These are phyloP conservation scores for Pythium plurisporium DNA, from an alignment of 352 stramenopile genomes.

Conservation along the genomic window DNA sequence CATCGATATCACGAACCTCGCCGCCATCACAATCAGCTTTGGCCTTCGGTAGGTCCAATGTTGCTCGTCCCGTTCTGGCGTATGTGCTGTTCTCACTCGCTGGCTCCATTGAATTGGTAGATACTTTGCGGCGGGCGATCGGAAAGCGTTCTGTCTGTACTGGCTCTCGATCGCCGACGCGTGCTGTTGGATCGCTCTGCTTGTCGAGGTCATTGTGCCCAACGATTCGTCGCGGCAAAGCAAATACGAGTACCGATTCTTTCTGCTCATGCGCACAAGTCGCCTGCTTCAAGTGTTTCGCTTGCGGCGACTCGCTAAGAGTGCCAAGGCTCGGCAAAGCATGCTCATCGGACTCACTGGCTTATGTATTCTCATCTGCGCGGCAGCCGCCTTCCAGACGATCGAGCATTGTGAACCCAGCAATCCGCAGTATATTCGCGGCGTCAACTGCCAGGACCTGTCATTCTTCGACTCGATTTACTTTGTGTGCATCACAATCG, in stretches of 20 bases:
- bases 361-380: conserved; percentile 61
- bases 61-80: background rate
- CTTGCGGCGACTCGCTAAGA: conserved; percentile 49
- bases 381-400: conserved; percentile 53
- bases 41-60: conserved; percentile 30
- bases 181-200: conserved; percentile 41
- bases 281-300: conserved; percentile 63
- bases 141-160: conserved; percentile 44
- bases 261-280: conserved; percentile 60
- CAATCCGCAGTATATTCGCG: conserved; percentile 2
- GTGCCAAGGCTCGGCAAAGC: conserved; percentile 49
- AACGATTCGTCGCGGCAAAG: conserved; percentile 24
- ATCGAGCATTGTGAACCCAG: conserved; percentile 54
- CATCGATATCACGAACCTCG: conserved; percentile 49
- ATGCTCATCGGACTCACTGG: conserved; percentile 50
- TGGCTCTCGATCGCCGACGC: conserved; percentile 65
- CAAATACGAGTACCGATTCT: conserved; percentile 50
- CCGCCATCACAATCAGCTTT: conserved; percentile 42
- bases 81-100: background rate
- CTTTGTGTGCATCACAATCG: conserved; percentile 83
- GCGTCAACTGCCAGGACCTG: conserved; percentile 51
- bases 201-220: conserved; percentile 32
- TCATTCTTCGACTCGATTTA: conserved; percentile 78
- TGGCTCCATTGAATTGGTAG: conserved; percentile 17
- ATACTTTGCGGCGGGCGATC: conserved; percentile 64